Conservation (phyloP, 495 filamentous ascomycete genomes). For the Durotheca rogersii region DNA sequence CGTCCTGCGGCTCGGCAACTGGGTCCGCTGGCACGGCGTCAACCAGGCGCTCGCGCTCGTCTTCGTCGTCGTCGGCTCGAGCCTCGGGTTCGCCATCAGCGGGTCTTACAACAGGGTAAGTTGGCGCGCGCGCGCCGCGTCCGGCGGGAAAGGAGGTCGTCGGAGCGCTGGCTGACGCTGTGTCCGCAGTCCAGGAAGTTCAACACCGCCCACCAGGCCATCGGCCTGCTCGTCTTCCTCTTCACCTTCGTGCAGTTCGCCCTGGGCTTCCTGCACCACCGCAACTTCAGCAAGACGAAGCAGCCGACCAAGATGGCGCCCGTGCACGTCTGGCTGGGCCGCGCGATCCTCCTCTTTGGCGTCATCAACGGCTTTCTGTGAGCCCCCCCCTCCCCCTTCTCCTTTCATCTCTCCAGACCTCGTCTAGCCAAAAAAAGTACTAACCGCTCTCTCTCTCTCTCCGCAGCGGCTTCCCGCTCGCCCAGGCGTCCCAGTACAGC, state of each 20-base stretch:
- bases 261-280: conserved; percentile 52
- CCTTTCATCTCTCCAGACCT: neutral
- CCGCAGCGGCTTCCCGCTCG: conserved; percentile 43
- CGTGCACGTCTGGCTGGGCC: conserved; percentile 54
- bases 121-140: conserved; percentile 1
- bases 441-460: neutral
- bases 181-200: conserved; percentile 48
- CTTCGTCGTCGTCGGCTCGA: conserved; percentile 49
- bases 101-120: conserved; percentile 53
- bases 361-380: conserved; percentile 53
- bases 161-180: conserved; percentile 12
- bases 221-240: conserved; percentile 55
- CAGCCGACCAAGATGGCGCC: conserved; percentile 46
- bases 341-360: conserved; percentile 50
- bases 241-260: conserved; percentile 49
- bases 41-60: conserved; percentile 48
- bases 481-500: conserved; percentile 38
- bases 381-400: neutral
- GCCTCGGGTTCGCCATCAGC: conserved; percentile 52
- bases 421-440: no score
- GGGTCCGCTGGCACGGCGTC: conserved; percentile 51
- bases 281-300: conserved; percentile 47
- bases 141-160: neutral
- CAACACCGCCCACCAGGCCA: conserved; percentile 57
- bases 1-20: conserved; percentile 48